Percentiles rank a stretch among this genome's conserved stretches.
Evolutionary conservation across 73 alveolate species (phyloP).

Genomic region (Effrenium voratum): DNA sequence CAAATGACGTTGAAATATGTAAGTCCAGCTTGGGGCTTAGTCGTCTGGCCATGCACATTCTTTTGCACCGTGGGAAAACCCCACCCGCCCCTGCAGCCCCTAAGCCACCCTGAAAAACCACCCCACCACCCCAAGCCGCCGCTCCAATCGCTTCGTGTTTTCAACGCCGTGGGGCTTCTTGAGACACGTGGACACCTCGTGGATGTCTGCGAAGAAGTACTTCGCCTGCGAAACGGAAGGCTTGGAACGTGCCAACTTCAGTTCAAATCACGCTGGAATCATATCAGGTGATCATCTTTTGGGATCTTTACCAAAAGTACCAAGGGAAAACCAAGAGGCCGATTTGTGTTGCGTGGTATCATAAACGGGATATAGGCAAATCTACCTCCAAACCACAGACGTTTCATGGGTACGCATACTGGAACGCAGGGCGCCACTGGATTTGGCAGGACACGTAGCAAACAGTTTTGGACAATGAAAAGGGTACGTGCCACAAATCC

Average conservation of each 20-base stretch:
- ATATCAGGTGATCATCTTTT: neutral
- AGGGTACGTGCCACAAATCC: too few relatives aligned
- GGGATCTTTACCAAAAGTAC: neutral
- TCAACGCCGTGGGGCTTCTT: constrained; percentile 39
- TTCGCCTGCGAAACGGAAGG: constrained; percentile 18
- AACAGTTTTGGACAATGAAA: too few relatives aligned
- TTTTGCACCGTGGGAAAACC: neutral
- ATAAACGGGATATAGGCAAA: neutral
- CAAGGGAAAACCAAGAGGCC: neutral
- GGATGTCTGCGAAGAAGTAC: constrained; percentile 57
- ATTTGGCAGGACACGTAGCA: neutral
- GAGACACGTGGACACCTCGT: constrained; percentile 50
- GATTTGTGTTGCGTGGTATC: neutral
- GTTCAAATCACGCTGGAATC: neutral
- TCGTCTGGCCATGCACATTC: neutral
- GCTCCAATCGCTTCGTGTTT: neutral
- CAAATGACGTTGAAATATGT: neutral
- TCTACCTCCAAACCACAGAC: neutral
- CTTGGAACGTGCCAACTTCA: neutral
- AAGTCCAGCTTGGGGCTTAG: neutral
- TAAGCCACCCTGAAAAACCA: neutral
- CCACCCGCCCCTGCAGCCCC: neutral
- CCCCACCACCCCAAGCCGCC: neutral
- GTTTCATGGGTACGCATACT: neutral
- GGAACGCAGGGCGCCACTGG: neutral